phyloP scores from a whole-genome alignment of 2,329 filamentous ascomycete species.

The Colletotrichum godetiae region DNA sequence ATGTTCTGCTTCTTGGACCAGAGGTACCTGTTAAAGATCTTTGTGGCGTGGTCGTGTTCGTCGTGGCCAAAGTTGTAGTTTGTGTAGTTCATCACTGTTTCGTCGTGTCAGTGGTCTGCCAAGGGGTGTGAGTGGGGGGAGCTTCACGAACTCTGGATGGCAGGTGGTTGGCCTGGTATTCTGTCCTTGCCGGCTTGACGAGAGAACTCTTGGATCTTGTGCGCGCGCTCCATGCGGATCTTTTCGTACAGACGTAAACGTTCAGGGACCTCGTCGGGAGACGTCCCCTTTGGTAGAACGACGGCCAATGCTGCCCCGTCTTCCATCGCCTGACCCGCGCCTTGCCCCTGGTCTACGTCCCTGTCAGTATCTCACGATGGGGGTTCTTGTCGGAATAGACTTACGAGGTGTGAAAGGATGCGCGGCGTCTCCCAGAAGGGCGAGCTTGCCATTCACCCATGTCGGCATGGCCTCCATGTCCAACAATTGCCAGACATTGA shows the following conservation, averaged over 20 bases:
- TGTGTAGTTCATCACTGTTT: conserved; percentile 52
- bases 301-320: conserved; percentile 70
- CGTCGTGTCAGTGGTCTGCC: background rate
- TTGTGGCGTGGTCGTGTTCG: conserved; percentile 65
- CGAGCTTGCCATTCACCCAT: conserved; percentile 66
- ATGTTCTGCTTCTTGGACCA: conserved; percentile 50
- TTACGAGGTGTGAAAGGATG: conserved; percentile 74
- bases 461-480: conserved; percentile 70
- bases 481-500: conserved; percentile 69
- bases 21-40: conserved; percentile 61
- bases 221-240: conserved; percentile 67
- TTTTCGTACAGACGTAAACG: conserved; percentile 70
- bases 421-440: conserved; percentile 73
- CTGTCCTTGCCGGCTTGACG: conserved; percentile 61
- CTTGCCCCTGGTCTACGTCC: conserved; percentile 63
- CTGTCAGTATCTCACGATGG: background rate
- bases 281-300: conserved; percentile 61
- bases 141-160: conserved; percentile 12
- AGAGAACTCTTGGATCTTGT: conserved; percentile 67
- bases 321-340: conserved; percentile 73
- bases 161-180: conserved; percentile 8
- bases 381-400: conserved; percentile 30
- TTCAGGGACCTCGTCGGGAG: conserved; percentile 58
- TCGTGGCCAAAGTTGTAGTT: conserved; percentile 69
- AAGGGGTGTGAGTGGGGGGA: too few species aligned